Base-by-base conservation (phyloP, 306 rosid species). In the Begonia loranthoides region DNA sequence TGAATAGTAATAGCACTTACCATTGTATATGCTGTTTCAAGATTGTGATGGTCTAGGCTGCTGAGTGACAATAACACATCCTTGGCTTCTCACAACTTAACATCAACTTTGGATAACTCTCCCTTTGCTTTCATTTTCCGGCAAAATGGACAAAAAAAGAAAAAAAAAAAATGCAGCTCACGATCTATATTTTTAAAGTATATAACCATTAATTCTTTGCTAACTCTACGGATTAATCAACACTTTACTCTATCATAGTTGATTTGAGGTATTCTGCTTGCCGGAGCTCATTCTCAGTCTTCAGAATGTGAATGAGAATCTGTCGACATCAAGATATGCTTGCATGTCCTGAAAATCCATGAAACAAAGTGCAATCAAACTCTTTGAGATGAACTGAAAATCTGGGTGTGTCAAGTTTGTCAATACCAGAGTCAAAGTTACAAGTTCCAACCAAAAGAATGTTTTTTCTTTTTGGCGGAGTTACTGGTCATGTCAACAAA, bases 291-390 rank as follows among this genome's bases (percentile, higher is more conserved):
- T 36, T 52, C 57, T 57, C 50, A 40, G 68, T 76, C 82, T 52
- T 81, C 76, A 39, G 65, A 56, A 58, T 55, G 39, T 55, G 73
- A 17, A 39, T 38, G 63, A 57, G 83, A 71, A 64, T 60, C 57
- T 65, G 62, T 59, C 34, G 76, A 70, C 57, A 47, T 55, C 74
- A 76, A 58, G 71, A 78, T 66, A 54, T 51, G 66, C 57, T 64
- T 70, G 67, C 71, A 76, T 46, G 48, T 50, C 79, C 94, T 87
- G 90, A 60, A 60, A 76, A 83, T 12, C 58, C 33, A 50, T 56
- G 22, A 22, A 22, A 48, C 50, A 41, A 41, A 28, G 40, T 28
- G 1, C 16, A 28, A 33, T 59, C 12, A 22, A 59, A 21, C 45
- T 16, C 16, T 49, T 15, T n/a, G 54, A 41, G 6, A 33, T 49